Conservation (phyloP, 345 rosid genomes). For the Lumnitzera littorea region DNA sequence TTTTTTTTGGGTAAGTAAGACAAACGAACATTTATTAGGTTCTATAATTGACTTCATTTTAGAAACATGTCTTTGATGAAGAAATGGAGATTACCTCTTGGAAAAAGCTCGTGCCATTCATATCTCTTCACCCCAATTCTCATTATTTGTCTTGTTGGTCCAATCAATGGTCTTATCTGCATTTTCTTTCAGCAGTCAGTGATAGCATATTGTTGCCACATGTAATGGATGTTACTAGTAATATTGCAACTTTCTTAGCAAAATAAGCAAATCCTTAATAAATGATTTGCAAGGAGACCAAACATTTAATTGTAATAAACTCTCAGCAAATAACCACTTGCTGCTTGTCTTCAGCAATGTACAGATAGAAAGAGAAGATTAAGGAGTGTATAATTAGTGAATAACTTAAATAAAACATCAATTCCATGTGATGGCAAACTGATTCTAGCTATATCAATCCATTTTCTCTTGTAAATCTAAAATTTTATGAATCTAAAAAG, state of each 20-base stretch:
- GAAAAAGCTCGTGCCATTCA: constrained; percentile 89
- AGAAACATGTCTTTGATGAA: constrained; percentile 4
- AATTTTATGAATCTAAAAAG: no score
- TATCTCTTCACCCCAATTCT: constrained; percentile 57
- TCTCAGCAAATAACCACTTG: not conserved
- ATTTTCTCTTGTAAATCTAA: no score
- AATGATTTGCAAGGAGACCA: no score
- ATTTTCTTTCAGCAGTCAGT: constrained; percentile 15
- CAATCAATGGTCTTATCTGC: constrained; percentile 88
- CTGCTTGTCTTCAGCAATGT: not conserved
- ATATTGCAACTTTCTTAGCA: not conserved
- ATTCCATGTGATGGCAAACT: no score
- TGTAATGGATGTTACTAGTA: not conserved
- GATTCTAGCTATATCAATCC: no score
- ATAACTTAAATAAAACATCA: no score
- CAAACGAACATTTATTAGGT: constrained; percentile 7
- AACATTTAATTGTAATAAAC: not conserved
- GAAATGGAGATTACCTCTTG: constrained; percentile 42
- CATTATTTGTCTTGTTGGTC: constrained; percentile 74
- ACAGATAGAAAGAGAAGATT: no score
- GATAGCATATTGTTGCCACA: not conserved
- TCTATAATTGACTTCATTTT: not conserved
- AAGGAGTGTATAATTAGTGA: no score
- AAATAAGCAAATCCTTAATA: no score
- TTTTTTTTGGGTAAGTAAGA: not conserved